Percentiles rank a stretch among this genome's conserved stretches.
Evolutionary conservation across 371 early-diverging fungal species (phyloP).

Genomic region (Encephalitozoon romaleae): DNA sequence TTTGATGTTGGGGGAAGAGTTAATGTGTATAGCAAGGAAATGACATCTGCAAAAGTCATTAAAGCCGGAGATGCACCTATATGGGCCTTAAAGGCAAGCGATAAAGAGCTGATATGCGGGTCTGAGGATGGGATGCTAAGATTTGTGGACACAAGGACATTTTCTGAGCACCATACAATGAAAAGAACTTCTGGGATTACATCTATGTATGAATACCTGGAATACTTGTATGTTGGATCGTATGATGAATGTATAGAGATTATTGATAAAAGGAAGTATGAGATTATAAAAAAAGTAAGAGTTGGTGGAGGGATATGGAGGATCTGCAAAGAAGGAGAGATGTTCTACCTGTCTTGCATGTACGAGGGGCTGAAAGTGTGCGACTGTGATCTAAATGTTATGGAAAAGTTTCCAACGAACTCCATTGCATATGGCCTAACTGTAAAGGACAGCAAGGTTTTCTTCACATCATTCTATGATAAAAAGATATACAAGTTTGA

Average conservation of each 20-base stretch:
- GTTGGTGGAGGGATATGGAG: conserved; percentile 43
- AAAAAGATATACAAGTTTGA: conserved; percentile 5
- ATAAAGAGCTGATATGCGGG: background rate
- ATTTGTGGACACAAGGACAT: background rate
- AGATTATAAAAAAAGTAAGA: background rate
- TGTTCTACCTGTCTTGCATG: conserved; percentile 24
- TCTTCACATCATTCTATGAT: conserved; percentile 36
- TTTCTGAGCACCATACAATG: background rate
- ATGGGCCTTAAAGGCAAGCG: conserved; percentile 11
- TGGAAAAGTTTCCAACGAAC: background rate
- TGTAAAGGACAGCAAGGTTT: background rate
- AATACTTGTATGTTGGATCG: conserved; percentile 22
- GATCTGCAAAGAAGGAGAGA: background rate
- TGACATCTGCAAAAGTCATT: background rate
- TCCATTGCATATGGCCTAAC: conserved; percentile 28
- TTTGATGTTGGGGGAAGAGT: conserved; percentile 9
- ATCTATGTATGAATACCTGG: conserved; percentile 1
- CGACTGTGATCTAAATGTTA: background rate
- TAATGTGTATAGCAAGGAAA: background rate
- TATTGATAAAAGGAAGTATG: background rate
- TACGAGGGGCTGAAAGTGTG: conserved; percentile 46
- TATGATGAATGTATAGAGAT: conserved; percentile 41
- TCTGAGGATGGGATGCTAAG: conserved; percentile 22
- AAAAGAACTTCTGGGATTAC: conserved; percentile 17
- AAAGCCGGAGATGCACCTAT: conserved; percentile 20